phyloP scores from a whole-genome alignment of 352 stramenopile genomes.

The Globisporangium alternatum region DNA sequence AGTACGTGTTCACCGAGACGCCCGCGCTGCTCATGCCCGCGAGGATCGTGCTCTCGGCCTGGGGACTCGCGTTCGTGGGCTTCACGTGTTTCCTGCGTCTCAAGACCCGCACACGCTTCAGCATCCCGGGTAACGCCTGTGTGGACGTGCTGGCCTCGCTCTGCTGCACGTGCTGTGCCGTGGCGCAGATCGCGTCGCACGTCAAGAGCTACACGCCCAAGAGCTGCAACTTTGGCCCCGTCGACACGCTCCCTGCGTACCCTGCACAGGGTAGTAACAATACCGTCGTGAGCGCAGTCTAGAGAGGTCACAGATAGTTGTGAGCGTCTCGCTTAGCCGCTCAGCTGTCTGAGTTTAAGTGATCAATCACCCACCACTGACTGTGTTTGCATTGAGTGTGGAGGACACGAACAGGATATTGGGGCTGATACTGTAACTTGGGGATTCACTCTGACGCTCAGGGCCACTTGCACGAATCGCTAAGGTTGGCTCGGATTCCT shows the following conservation, averaged over 20 bases:
- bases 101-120: constrained; percentile 4
- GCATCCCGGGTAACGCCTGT: constrained; percentile 17
- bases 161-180: constrained; percentile 23
- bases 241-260: constrained; percentile 17
- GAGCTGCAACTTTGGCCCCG: constrained; percentile 20
- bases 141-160: constrained; percentile 15
- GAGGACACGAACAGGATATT: too few species aligned
- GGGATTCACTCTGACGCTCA: too few species aligned
- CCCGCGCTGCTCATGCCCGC: neutral
- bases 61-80: neutral
- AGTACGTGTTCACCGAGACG: neutral
- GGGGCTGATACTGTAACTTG: too few species aligned
- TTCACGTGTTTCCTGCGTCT: constrained; percentile 8
- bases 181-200: constrained; percentile 27
- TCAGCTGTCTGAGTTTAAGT: too few species aligned
- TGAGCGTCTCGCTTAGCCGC: neutral
- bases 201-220: constrained; percentile 27
- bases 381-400: too few species aligned
- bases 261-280: neutral
- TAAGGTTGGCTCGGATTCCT: too few species aligned
- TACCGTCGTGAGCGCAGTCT: neutral
- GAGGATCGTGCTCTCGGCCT: neutral
- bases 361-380: too few species aligned
- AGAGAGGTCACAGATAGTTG: neutral
- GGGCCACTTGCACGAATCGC: too few species aligned